Evolutionary conservation across 2,329 filamentous ascomycete genomes (phyloP).

Genomic region (Colletotrichum abscissum): DNA sequence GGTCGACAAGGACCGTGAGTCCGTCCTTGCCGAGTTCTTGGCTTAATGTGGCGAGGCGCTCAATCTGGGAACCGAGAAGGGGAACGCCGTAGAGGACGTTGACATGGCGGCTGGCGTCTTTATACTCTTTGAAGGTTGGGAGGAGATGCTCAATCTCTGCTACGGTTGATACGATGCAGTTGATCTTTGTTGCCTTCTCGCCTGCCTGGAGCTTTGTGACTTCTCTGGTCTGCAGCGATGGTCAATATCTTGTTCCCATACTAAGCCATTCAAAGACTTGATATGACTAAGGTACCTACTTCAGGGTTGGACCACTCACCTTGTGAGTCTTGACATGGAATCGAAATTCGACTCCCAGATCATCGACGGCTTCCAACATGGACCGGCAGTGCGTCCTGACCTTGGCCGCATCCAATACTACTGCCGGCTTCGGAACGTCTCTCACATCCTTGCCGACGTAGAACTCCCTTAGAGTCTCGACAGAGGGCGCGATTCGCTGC

Average conservation of each 20-base stretch:
- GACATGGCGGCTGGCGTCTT: conserved; percentile 33
- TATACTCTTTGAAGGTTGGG: conserved; percentile 50
- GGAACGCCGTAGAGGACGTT: conserved; percentile 71
- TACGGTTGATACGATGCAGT: conserved; percentile 70
- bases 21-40: conserved; percentile 55
- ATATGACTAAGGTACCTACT: not conserved
- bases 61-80: conserved; percentile 62
- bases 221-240: conserved; percentile 59
- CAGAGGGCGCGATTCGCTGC: conserved; percentile 29
- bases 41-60: conserved; percentile 59
- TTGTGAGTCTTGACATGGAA: conserved; percentile 77
- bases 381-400: conserved; percentile 65
- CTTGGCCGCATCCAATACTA: conserved; percentile 65
- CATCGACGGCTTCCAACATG: conserved; percentile 62
- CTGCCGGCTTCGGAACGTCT: conserved; percentile 63
- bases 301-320: conserved; percentile 44
- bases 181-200: conserved; percentile 48
- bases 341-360: conserved; percentile 65
- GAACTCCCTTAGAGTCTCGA: conserved; percentile 37
- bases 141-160: conserved; percentile 67
- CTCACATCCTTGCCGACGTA: conserved; percentile 42
- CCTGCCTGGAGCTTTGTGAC: conserved; percentile 67
- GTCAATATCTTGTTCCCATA: too few species aligned
- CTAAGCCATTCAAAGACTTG: too few species aligned
- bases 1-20: conserved; percentile 68